These are phyloP conservation scores for Tuber calosporum DNA, from an alignment of 495 filamentous ascomycete genomes.

Conservation along the genomic window DNA sequence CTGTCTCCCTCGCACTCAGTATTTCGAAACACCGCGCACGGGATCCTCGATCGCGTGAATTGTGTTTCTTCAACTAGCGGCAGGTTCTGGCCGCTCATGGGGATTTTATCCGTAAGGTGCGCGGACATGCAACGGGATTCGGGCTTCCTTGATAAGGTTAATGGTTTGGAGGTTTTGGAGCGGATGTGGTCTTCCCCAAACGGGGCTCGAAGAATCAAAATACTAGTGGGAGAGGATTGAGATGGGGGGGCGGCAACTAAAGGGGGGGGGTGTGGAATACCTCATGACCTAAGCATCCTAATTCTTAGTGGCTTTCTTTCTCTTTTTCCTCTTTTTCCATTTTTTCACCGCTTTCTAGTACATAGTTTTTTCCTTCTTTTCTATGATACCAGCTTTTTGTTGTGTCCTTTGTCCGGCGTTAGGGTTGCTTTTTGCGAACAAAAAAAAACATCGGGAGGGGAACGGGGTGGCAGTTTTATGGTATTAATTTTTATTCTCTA, in stretches of 20 bases:
- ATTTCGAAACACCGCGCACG: conserved; percentile 73
- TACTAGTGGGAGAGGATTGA: conserved; percentile 36
- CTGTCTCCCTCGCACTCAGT: conserved; percentile 66
- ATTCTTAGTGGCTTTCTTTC: neutral
- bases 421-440: conserved; percentile 3
- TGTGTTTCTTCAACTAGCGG: conserved; percentile 69
- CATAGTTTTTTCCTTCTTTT: conserved; percentile 1
- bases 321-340: no score
- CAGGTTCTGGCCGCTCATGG: conserved; percentile 87
- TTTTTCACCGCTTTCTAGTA: conserved; percentile 9
- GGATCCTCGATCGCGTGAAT: conserved; percentile 72
- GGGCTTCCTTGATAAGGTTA: conserved; percentile 87
- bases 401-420: neutral
- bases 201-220: conserved; percentile 24
- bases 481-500: neutral
- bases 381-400: neutral
- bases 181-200: conserved; percentile 58
- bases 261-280: conserved; percentile 65
- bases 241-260: conserved; percentile 45
- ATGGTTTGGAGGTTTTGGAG: conserved; percentile 77
- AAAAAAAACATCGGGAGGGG: neutral
- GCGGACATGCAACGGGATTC: conserved; percentile 77
- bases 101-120: conserved; percentile 67
- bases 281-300: conserved; percentile 45
- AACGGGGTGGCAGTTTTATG: neutral